These are phyloP conservation scores for Paraphaeosphaeria minitans DNA, from an alignment of 2,329 filamentous ascomycete genomes.

Conservation along the genomic window DNA sequence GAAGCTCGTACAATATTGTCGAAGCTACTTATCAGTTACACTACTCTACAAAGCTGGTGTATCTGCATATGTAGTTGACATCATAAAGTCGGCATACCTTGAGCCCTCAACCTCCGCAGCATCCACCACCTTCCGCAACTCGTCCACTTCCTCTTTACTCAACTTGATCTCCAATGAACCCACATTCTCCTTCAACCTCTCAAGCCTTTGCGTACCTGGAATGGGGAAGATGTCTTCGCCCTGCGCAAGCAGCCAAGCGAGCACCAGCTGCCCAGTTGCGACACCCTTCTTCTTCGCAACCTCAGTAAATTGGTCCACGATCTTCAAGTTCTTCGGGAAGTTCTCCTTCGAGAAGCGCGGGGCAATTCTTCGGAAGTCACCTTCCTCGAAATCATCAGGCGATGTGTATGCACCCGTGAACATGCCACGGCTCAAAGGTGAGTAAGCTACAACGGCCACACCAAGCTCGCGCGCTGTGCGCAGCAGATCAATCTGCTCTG, in stretches of 20 bases:
- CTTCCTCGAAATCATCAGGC: conserved; percentile 53
- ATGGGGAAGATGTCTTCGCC: conserved; percentile 63
- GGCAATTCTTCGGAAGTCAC: conserved; percentile 28
- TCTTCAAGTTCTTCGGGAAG: conserved; percentile 21
- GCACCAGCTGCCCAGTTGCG: conserved; percentile 63
- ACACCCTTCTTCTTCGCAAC: conserved; percentile 55
- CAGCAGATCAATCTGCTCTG: conserved; percentile 41
- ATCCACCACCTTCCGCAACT: conserved; percentile 33
- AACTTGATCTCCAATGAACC: conserved; percentile 33
- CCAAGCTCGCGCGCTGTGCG: conserved; percentile 52
- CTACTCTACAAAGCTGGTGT: conserved; percentile 37
- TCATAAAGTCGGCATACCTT: conserved; percentile 48
- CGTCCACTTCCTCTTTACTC: conserved; percentile 34
- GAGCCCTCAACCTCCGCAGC: conserved; percentile 50
- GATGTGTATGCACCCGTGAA: conserved; percentile 32
- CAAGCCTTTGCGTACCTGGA: conserved; percentile 50
- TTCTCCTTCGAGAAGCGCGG: conserved; percentile 53
- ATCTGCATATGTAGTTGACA: conserved; percentile 45
- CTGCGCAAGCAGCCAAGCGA: conserved; percentile 48
- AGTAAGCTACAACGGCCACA: conserved; percentile 48
- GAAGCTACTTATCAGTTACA: background rate
- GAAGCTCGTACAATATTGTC: too few relatives aligned
- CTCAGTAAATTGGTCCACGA: conserved; percentile 8
- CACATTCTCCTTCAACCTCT: conserved; percentile 41
- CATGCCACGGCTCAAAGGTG: conserved; percentile 45